Evolutionary conservation across 2,329 filamentous ascomycete species (phyloP).

Genomic region (Aspergillus quadrilineatus): DNA sequence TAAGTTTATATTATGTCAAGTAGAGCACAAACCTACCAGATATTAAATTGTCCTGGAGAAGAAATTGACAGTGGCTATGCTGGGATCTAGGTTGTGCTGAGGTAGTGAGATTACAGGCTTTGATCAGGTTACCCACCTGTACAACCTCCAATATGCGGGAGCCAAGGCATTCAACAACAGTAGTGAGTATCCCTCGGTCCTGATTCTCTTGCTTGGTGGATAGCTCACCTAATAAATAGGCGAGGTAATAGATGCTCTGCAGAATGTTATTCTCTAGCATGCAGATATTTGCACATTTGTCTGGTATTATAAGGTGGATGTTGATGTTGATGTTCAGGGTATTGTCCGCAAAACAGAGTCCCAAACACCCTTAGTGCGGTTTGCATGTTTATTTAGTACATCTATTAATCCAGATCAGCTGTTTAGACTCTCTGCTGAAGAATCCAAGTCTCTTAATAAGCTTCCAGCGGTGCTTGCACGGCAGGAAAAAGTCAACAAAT

Average conservation of each 20-base stretch:
- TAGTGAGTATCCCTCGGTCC: constrained; percentile 23
- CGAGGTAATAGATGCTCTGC: constrained; percentile 19
- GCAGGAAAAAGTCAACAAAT: not conserved
- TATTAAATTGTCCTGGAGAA: constrained; percentile 21
- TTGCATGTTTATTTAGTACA: not conserved
- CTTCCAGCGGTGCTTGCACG: not conserved
- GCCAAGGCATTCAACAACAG: constrained; percentile 39
- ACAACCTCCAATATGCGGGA: constrained; percentile 28
- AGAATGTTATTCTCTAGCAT: constrained; percentile 28
- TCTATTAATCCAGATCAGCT: not conserved
- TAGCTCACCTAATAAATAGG: constrained; percentile 7
- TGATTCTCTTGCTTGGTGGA: not conserved
- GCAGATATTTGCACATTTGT: constrained; percentile 29
- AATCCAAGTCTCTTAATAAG: not conserved
- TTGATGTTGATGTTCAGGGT: not conserved
- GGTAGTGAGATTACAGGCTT: constrained; percentile 34
- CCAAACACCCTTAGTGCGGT: not conserved
- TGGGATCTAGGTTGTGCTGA: not conserved
- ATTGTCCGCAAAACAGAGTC: not conserved
- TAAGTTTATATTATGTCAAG: constrained; percentile 34
- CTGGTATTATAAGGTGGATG: constrained; percentile 12
- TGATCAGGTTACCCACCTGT: constrained; percentile 30
- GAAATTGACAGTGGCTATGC: not conserved
- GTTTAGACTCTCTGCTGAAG: not conserved
- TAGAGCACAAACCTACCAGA: constrained; percentile 20